Base-by-base conservation (phyloP, 139 green algal genomes). In the Tetradesmus obliquus region DNA sequence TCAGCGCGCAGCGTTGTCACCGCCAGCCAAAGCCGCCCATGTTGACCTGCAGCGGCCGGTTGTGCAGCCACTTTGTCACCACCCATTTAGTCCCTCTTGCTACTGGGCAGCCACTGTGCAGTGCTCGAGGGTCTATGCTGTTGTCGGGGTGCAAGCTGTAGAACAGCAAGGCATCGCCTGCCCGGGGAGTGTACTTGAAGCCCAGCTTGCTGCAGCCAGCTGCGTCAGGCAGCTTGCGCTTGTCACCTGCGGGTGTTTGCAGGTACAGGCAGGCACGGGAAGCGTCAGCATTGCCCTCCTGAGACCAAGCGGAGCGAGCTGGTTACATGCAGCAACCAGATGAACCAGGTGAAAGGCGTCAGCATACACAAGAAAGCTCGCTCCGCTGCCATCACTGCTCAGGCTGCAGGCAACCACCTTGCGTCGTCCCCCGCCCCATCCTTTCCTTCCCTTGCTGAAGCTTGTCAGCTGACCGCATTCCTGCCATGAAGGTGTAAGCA, bases 151-250 rank as follows among this genome's bases (percentile, higher is more conserved):
- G 87, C 5, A 95, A 20, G 57, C 57, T 92, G 91, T 91, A 98
- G 88, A 99, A 99, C 71, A 99, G 91, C 13, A 99, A 92, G 3
- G 96, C 97, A 89, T 98, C 97, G 20, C 97, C 97, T 57, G 80
- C 84, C 6, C 95, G 88, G 19, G 96, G 96, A 90, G 95, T 97
- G 86, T 96, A 94, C 91, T 91, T 91, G 53, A 94, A 84, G 17
- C 89, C 92, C 3, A 51, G 13, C 5, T 69, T 15, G 2, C n/a
- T 84, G 71, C 86, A 90, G 20, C 45, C 20, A 1, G 12, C 51
- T 58, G 20, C 60, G 51, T 54, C 74, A 54, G n/a, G 7, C n/a
- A 53, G 22, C n/a, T 82, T 13, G 6, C 74, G 74, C 74, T 76
- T 76, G 66, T 76, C 66, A 76, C 66, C 66, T 76, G 66, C 66